phyloP scores from a whole-genome alignment of 1,284 basidiomycete species.

The Ceratobasidium sp. region DNA sequence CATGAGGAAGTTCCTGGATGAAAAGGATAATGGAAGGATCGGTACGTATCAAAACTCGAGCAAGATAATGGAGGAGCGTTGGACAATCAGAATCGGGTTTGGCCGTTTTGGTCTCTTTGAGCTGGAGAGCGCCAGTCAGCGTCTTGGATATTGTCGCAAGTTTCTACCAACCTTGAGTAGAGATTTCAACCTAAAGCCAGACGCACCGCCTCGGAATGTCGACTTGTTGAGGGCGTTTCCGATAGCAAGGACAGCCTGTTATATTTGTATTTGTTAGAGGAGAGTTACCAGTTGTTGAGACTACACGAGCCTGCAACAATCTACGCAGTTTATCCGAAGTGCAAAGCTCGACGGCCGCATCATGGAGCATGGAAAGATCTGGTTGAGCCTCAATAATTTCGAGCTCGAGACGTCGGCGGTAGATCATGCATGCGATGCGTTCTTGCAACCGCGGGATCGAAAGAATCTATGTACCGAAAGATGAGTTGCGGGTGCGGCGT shows the following conservation, averaged over 20 bases:
- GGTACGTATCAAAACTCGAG: conserved; percentile 71
- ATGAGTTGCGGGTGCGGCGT: background rate
- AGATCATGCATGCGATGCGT: conserved; percentile 82
- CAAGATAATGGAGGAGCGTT: conserved; percentile 86
- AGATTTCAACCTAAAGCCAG: conserved; percentile 82
- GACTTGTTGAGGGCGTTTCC: conserved; percentile 85
- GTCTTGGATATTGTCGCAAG: background rate
- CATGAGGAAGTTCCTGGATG: conserved; percentile 78
- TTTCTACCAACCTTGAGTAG: conserved; percentile 70
- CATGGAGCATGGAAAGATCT: conserved; percentile 77
- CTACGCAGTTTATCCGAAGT: conserved; percentile 70
- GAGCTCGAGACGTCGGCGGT: conserved; percentile 77
- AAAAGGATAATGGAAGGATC: conserved; percentile 74
- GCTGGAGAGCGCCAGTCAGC: conserved; percentile 54
- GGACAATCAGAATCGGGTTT: conserved; percentile 73
- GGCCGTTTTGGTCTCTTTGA: conserved; percentile 83
- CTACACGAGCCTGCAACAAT: conserved; percentile 65
- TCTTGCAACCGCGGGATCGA: conserved; percentile 75
- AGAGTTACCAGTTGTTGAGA: conserved; percentile 1
- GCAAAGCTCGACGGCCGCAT: conserved; percentile 78
- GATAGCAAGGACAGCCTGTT: conserved; percentile 70
- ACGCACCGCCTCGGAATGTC: conserved; percentile 81
- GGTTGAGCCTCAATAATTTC: conserved; percentile 85
- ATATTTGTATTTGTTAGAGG: conserved; percentile 5
- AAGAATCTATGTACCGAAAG: conserved; percentile 64